A percentile compares a stretch with the other conserved stretches of the same genome.
Evolutionary conservation across 2,329 filamentous ascomycete species (phyloP).

Genomic region (Plenodomus tracheiphilus): DNA sequence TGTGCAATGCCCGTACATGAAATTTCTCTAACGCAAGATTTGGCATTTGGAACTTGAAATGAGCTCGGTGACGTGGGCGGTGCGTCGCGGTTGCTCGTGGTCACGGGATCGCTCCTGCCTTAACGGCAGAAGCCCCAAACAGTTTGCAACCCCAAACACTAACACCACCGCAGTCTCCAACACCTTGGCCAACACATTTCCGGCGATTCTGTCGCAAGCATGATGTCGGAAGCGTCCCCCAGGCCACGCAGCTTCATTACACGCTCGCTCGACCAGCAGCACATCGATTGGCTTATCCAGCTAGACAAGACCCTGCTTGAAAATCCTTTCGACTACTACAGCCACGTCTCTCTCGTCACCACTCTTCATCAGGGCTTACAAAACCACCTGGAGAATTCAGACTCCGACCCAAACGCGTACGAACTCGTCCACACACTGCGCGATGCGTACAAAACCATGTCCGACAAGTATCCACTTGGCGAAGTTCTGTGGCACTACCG

Average conservation of each 20-base stretch:
- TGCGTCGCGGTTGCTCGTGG: slow-evolving; percentile 13
- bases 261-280: slow-evolving; percentile 47
- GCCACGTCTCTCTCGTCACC: slow-evolving; percentile 53
- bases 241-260: slow-evolving; percentile 50
- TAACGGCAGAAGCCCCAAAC: slow-evolving; percentile 10
- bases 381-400: slow-evolving; percentile 41
- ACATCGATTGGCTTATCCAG: slow-evolving; percentile 50
- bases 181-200: slow-evolving; percentile 46
- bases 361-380: slow-evolving; percentile 54
- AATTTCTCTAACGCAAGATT: background rate
- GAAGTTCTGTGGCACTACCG: slow-evolving; percentile 79
- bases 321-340: slow-evolving; percentile 55
- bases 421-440: slow-evolving; percentile 51
- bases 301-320: slow-evolving; percentile 49
- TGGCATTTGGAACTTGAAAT: background rate
- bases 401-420: slow-evolving; percentile 46
- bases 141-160: slow-evolving; percentile 9
- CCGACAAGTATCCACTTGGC: slow-evolving; percentile 68
- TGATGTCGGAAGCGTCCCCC: slow-evolving; percentile 53
- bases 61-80: slow-evolving; percentile 5
- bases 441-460: slow-evolving; percentile 61
- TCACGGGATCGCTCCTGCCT: slow-evolving; percentile 28
- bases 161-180: slow-evolving; percentile 22
- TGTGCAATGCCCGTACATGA: background rate
- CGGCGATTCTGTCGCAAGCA: slow-evolving; percentile 49